Evolutionary conservation across 2,329 filamentous ascomycete genomes (phyloP), one percentile per base, ranked within the genome.

Genomic region (Arthrobotrys megalospora): DNA sequence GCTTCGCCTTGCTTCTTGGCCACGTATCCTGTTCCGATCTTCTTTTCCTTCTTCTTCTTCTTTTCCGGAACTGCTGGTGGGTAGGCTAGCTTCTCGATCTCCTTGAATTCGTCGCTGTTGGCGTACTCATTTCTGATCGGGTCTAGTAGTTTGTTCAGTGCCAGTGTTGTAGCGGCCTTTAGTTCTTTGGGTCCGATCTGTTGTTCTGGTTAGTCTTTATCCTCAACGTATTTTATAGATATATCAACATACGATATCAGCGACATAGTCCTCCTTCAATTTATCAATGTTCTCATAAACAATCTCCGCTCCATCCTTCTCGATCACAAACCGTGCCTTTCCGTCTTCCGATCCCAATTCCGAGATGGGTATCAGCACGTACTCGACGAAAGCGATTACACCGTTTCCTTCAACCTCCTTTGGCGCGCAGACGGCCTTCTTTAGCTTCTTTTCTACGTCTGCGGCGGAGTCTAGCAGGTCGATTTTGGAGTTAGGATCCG

Each of bases 391-490:
- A 1, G 92, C 90, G 64, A 98, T 86, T 11, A 98, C 87, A 19
- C 95, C 96, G 83, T 98, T 98, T 34, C 91, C 92, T 82, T 97
- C 93, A 3, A 93, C 88, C 28, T 91, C 87, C 82, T 90, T 90
- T 36, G 94, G 94, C 14, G 90, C 89, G 21, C 92, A 92, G 80
- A 91, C 89, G 0, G 95, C 94, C 85, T 97, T 97, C 83, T 91
- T 91, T 66, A 97, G 87, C 87, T 97, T 97, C 87, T 92, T 93
- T 81, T 88, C 86, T 12, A 98, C 91, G 1, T 86, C 85, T 0
- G 96, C 93, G 0, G 92, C 86, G 0, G 88, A 81, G 83, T 98
- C 96, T 16, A 98, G 89, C n/a, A 98, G 88, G 83, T 98, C 96
- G 80, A 98, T 96, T 86, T 97, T 97, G 83, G 90, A 93, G 84